phyloP scores from a whole-genome alignment of 2,329 filamentous ascomycete species.

The Balansia obtecta region DNA sequence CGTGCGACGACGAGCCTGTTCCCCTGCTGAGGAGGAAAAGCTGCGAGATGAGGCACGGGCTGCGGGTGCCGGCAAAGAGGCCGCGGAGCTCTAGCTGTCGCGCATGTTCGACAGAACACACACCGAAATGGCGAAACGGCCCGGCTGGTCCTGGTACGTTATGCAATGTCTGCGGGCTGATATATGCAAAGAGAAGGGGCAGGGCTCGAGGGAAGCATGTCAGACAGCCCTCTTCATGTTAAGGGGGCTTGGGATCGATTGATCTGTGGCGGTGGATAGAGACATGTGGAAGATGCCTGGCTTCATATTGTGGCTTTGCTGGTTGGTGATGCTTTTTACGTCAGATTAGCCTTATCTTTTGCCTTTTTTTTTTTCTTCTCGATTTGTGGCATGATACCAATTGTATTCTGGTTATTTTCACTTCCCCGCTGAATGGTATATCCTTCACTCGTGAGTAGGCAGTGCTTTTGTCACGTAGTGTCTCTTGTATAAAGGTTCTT shows the following conservation, averaged over 20 bases:
- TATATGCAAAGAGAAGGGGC: conserved; percentile 16
- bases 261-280: background rate
- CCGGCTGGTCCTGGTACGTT: conserved; percentile 62
- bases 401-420: background rate
- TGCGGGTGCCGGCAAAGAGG: background rate
- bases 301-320: background rate
- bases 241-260: background rate
- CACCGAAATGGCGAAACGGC: conserved; percentile 63
- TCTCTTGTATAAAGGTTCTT: background rate
- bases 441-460: background rate
- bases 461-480: background rate
- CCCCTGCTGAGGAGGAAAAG: background rate
- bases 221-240: conserved; percentile 4
- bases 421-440: background rate
- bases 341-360: background rate
- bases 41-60: background rate
- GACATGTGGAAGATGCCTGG: background rate
- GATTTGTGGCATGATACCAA: background rate
- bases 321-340: background rate
- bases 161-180: conserved; percentile 62
- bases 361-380: background rate
- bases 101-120: conserved; percentile 56
- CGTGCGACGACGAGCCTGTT: background rate
- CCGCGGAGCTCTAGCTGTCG: conserved; percentile 16
- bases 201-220: background rate